These are phyloP conservation scores for Hippophae rhamnoides DNA, from an alignment of 306 rosid genomes.

Conservation along the genomic window DNA sequence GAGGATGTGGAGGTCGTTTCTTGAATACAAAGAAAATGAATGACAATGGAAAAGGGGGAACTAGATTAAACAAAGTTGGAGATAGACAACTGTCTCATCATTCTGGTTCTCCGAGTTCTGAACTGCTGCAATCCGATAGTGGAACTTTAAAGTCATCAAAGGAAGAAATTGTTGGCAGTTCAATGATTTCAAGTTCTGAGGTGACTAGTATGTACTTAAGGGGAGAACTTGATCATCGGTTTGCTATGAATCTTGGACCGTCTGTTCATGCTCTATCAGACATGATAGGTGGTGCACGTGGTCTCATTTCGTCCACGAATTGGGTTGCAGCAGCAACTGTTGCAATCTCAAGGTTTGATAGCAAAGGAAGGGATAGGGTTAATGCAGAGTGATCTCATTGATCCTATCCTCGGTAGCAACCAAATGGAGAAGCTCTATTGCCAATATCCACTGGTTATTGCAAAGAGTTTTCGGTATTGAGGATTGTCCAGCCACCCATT, in stretches of 20 bases:
- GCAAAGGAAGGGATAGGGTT: conserved; percentile 23
- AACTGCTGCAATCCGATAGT: conserved; percentile 54
- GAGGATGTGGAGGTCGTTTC: conserved; percentile 94
- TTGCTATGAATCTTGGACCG: conserved; percentile 40
- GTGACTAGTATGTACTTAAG: conserved; percentile 61
- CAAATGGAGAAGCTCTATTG: conserved; percentile 34
- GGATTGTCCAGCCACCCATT: conserved; percentile 27
- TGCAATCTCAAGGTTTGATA: conserved; percentile 61
- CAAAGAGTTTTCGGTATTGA: conserved; percentile 15
- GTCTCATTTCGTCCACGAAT: conserved; percentile 49
- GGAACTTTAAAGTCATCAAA: conserved; percentile 63
- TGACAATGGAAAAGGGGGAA: conserved; percentile 16
- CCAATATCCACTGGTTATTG: conserved; percentile 12
- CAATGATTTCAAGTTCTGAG: conserved; percentile 58
- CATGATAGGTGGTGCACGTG: conserved; percentile 40
- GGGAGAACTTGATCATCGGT: conserved; percentile 38
- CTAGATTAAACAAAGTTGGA: conserved; percentile 25
- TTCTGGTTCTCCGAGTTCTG: conserved; percentile 61
- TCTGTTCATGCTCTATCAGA: conserved; percentile 38
- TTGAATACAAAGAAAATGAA: conserved; percentile 44
- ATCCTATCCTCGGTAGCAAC: conserved; percentile 34
- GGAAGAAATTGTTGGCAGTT: conserved; percentile 49
- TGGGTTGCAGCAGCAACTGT: conserved; percentile 74
- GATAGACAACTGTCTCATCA: conserved; percentile 24
- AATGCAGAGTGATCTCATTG: conserved; percentile 20